phyloP scores from a whole-genome alignment of 306 rosid species.

The Quercus suber region DNA sequence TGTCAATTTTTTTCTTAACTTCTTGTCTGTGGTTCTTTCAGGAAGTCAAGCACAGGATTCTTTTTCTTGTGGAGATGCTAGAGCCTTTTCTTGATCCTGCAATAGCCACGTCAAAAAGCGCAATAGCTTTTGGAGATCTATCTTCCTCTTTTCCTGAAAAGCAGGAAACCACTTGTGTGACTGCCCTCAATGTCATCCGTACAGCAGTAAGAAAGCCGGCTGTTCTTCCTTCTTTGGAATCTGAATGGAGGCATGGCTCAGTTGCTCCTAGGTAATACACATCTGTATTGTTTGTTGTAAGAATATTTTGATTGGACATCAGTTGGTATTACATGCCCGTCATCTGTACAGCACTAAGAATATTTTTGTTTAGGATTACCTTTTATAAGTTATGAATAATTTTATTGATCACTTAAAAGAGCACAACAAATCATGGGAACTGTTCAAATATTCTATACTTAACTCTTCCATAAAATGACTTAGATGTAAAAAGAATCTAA shows the following conservation, averaged over 20 bases:
- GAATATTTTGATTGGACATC: constrained; percentile 1
- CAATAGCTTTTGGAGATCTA: constrained; percentile 75
- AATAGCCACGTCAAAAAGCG: constrained; percentile 61
- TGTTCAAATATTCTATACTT: too few relatives aligned
- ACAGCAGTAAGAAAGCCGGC: constrained; percentile 81
- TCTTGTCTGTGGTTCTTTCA: constrained; percentile 29
- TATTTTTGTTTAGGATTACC: too few relatives aligned
- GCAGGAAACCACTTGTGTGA: constrained; percentile 61
- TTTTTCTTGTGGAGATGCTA: constrained; percentile 92
- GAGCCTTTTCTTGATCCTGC: constrained; percentile 95
- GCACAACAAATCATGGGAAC: too few relatives aligned
- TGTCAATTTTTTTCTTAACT: neutral
- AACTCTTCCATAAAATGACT: too few relatives aligned
- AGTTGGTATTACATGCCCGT: neutral
- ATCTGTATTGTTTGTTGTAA: neutral
- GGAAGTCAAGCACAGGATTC: constrained; percentile 85
- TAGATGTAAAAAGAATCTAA: too few relatives aligned
- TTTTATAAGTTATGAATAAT: too few relatives aligned
- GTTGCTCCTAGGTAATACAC: constrained; percentile 79
- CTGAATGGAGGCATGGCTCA: constrained; percentile 88
- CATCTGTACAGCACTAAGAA: too few relatives aligned
- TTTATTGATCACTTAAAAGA: too few relatives aligned
- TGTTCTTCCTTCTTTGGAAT: constrained; percentile 85
- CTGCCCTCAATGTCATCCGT: constrained; percentile 73
- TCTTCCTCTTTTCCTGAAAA: constrained; percentile 66